A percentile compares a stretch with the other conserved stretches of the same genome.
These are phyloP conservation scores for Neofusicoccum cordaticola DNA, from an alignment of 2,329 filamentous ascomycete species.

Conservation along the genomic window DNA sequence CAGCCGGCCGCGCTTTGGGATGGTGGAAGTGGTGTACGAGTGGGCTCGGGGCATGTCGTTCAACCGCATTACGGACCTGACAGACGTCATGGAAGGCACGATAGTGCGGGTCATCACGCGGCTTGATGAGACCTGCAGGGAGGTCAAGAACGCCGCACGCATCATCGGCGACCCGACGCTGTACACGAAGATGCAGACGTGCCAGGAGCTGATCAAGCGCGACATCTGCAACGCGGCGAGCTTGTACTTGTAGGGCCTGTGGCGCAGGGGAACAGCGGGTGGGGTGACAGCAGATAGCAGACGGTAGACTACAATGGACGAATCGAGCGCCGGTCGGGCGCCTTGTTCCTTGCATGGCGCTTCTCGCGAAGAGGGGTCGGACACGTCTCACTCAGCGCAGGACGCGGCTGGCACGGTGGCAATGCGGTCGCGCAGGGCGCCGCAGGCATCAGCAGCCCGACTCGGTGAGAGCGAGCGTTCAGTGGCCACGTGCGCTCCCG, in stretches of 20 bases:
- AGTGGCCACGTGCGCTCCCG: not conserved
- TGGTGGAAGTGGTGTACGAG: conserved; percentile 97
- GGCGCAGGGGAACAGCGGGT: not conserved
- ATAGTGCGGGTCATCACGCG: conserved; percentile 94
- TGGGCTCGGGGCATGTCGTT: conserved; percentile 98
- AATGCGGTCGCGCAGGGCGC: not conserved
- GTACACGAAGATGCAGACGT: conserved; percentile 94
- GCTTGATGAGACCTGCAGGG: conserved; percentile 91
- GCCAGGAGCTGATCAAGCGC: conserved; percentile 92
- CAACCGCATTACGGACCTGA: conserved; percentile 93
- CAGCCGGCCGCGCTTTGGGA: conserved; percentile 79
- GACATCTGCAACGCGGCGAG: conserved; percentile 42
- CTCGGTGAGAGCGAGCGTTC: not conserved
- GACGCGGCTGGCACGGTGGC: not conserved
- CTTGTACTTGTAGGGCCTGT: conserved; percentile 34
- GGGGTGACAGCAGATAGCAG: not conserved
- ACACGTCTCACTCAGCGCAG: not conserved
- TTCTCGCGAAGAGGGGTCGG: not conserved
- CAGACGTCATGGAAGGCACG: conserved; percentile 93
- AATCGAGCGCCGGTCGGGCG: not conserved
- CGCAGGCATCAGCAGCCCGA: not conserved
- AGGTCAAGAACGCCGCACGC: conserved; percentile 94
- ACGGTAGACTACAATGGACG: not conserved
- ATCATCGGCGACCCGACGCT: conserved; percentile 92
- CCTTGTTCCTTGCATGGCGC: not conserved